Evolutionary conservation across 495 filamentous ascomycete species (phyloP), one percentile per base, ranked within the genome.

Genomic region (Aspergillus asperescens): DNA sequence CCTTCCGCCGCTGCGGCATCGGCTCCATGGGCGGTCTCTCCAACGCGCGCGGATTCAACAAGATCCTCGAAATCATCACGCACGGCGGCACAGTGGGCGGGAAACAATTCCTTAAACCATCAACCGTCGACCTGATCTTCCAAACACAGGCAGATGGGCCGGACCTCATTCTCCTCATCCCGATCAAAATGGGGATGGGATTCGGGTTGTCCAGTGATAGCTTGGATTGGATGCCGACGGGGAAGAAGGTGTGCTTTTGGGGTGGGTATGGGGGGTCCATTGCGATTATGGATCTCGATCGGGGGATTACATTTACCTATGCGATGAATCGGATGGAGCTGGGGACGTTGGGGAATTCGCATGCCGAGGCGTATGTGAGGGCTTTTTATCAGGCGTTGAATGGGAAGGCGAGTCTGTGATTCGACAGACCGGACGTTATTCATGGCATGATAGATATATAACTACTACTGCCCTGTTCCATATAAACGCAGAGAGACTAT

Each of bases 231-330:
- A 56, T 68, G 23, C 70, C 62, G 6, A 58, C 60, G 5, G 66
- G 67, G 0, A 51, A n/a, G n/a, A n/a, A 58, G 5, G 50, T 76
- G 4, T 67, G 66, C 49, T 76, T 60, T 28, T 76, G 73, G 72
- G 58, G 62, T 8, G 74, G 74, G 4, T 76, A 65, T 60, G 74
- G 74, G 0, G 74, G 74, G 0, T 75, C 71, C 0, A 59, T 73
- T 1, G 32, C 64, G 3, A 47, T 76, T 18, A 74, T 77, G 70
- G 74, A 77, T 59, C 20, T 66, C 6, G 69, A 70, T 28, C 58
- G 63, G 1, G 53, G 58, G 45, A 56, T 75, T 49, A 77, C 74
- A 2, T 65, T 76, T 38, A 58, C 49, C 4, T 77, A 75, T 62
- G 58, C 59, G 5, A 76, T 76, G 73, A 77, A 76, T 46, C 62